Base-by-base conservation (phyloP, 148 eudicot genomes). In the Tetragonia tetragonoides region DNA sequence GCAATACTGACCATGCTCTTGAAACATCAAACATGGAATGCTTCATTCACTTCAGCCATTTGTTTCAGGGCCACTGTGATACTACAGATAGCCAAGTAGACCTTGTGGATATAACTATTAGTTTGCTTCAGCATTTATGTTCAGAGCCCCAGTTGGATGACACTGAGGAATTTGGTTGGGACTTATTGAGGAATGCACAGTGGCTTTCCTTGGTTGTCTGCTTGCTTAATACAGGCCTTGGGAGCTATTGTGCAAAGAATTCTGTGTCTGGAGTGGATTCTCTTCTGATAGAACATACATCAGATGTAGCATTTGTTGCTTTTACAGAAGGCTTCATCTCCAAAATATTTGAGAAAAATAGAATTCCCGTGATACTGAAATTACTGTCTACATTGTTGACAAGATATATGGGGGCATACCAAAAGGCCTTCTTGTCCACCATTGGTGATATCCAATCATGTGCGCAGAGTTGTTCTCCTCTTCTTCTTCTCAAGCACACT, bases 131-230 rank as follows among this genome's bases (percentile, higher is more conserved):
- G 78, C 87, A 80, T 77, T 81, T 96, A 75, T 72, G 84, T 79
- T 83, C 77, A 69, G 76, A 81, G 37, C 78, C 68, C 51, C 64
- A 79, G 79, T 64, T 84, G 66, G 93, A 82, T 81, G 89, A 87
- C 60, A 47, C 72, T 17, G 77, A 73, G 80, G 89, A 87, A 70
- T 85, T 85, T 38, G 88, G 93, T 49, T 96, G 93, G 97, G 93
- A 93, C 75, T 87, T 88, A 14, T 69, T 88, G 75, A 89, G 95
- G 84, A 83, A 74, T 76, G 90, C 92, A 51, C 92, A 92, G 77
- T 96, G 91, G 93, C 86, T 96, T 23, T 90, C 99, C 72, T 82
- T 96, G 63, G 56, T 89, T 66, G 78, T 93, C 51, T 91, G 93
- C 51, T 75, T 90, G 60, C 86, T 96, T 74, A 74, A 71, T 83